Percentiles rank a stretch among this genome's conserved stretches.
phyloP scores from a whole-genome alignment of 2,329 filamentous ascomycete genomes.

The Trichoderma gracile region DNA sequence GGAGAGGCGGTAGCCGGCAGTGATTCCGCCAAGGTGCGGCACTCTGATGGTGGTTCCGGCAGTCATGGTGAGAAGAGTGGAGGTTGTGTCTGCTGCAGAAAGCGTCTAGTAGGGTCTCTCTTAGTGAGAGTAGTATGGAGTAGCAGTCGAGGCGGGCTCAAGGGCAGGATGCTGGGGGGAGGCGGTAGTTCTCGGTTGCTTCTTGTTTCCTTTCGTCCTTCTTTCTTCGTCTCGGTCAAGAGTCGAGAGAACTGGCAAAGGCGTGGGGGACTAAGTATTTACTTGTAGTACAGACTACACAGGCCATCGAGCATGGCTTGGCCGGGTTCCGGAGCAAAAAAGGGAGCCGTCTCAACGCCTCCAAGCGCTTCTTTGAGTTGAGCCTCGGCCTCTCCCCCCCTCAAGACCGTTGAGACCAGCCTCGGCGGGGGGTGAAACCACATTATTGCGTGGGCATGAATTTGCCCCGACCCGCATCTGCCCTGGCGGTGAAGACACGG shows the following conservation, averaged over 20 bases:
- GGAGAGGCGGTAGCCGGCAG: conserved; percentile 47
- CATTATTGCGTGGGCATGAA: conserved; percentile 1
- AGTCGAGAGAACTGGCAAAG: background rate
- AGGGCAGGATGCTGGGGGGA: too few species aligned
- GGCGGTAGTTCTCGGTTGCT: background rate
- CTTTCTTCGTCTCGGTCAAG: background rate
- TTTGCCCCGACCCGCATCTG: conserved; percentile 2
- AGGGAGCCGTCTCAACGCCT: background rate
- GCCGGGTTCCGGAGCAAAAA: background rate
- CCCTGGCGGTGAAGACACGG: background rate
- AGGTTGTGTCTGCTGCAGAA: background rate
- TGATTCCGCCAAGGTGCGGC: conserved; percentile 51
- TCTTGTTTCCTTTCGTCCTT: background rate
- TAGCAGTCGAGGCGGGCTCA: background rate
- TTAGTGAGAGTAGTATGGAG: too few species aligned
- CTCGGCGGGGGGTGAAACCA: conserved; percentile 12
- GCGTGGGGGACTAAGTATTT: conserved; percentile 17
- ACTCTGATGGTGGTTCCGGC: conserved; percentile 47
- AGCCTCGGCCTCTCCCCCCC: conserved; percentile 9
- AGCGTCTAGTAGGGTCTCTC: background rate
- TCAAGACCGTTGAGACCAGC: conserved; percentile 6
- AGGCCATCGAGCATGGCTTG: background rate
- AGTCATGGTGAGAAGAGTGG: conserved; percentile 34
- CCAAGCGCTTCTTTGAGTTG: conserved; percentile 20
- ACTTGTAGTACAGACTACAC: background rate